Base-by-base conservation (phyloP, 306 rosid genomes). In the Pachyrhizus erosus region DNA sequence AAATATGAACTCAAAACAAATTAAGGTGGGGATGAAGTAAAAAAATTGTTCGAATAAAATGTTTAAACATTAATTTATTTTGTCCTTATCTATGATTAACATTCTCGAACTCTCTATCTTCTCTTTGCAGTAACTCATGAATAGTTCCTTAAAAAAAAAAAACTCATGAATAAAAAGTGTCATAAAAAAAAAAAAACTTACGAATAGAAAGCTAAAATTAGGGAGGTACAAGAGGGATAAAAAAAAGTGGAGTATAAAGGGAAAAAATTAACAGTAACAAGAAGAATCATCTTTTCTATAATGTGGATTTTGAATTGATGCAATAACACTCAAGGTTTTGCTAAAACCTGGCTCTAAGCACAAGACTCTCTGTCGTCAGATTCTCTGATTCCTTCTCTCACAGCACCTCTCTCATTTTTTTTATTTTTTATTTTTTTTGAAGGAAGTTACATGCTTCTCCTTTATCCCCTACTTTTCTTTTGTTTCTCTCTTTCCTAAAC, bases 311-410 rank as follows among this genome's bases (percentile, higher is more conserved):
- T 90, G 92, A 90, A 92, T 86, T 86, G 73, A 85, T 84, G 87
- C 87, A 79, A 79, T 55, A 69, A 51, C 26, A 78, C 76, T 73
- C 49, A 12, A 87, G 84, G 89, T 85, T 68, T 82, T 14, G 70
- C 89, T 70, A 84, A 87, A 88, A 84, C 83, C 79, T 83, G 82
- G 87, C 87, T 84, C 89, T 43, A 85, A 88, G 90, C 91, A 91
- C 92, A 91, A 91, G 97, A 90, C 89, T 90, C 89, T 87, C 86
- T 83, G 75, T 55, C 87, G 90, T 91, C 88, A 87, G 92, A 84
- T 88, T 72, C 86, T 79, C 80, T 86, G 94, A 93, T 93, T 93
- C 97, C 87, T 84, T 91, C 82, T 52, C 80, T 75, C 76, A 55
- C 45, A 48, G 72, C 82, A 82, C 73, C 83, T 78, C 87, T 77